Base-by-base conservation (phyloP, 768 basidiomycete species). In the Brasilioporus rufonigricans region DNA sequence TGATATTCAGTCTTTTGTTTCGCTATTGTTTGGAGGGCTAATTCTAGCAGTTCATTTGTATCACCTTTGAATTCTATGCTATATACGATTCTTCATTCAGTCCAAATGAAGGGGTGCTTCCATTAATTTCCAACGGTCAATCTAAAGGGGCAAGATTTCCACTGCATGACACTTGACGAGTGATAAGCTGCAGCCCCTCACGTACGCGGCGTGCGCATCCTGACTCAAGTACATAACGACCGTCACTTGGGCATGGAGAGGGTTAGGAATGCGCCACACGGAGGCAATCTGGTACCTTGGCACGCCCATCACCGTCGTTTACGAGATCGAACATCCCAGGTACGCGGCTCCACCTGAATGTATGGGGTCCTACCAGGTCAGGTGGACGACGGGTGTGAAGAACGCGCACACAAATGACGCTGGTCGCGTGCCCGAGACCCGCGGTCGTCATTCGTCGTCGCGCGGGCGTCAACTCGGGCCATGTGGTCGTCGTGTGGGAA, bases 201-300 rank as follows among this genome's bases (percentile, higher is more conserved):
- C 19, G 6, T 38, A 62, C 38, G n/a, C 47, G 39, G 27, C 35
- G 44, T 4, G 10, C 39, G 32, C 18, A 38, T 48, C 23, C 43
- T 43, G 52, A 40, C 33, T 36, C 38, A n/a, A 49, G n/a, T 31
- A 38, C 38, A 27, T 44, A 26, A 43, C 29, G 14, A 24, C 29
- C n/a, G 24, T 43, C 26, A n/a, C n/a, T n/a, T n/a, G n/a, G n/a
- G n/a, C 29, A 11, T 35, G 33, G 33, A 35, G 33, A 16, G 33
- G 14, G 19, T 27, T 2, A 50, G 36, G 26, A n/a, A n/a, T n/a
- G n/a, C 54, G 55, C 53, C 56, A 53, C 56, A 44, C 58, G 58
- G 65, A 58, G 56, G 52, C 35, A 55, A 66, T 66, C 57, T 58
- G 31, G 59, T 46, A 16, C 40, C 61, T 48, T 44, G n/a, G 35